These are phyloP conservation scores for Neocatenulostroma microsporum DNA, from an alignment of 2,329 filamentous ascomycete genomes.

Conservation along the genomic window DNA sequence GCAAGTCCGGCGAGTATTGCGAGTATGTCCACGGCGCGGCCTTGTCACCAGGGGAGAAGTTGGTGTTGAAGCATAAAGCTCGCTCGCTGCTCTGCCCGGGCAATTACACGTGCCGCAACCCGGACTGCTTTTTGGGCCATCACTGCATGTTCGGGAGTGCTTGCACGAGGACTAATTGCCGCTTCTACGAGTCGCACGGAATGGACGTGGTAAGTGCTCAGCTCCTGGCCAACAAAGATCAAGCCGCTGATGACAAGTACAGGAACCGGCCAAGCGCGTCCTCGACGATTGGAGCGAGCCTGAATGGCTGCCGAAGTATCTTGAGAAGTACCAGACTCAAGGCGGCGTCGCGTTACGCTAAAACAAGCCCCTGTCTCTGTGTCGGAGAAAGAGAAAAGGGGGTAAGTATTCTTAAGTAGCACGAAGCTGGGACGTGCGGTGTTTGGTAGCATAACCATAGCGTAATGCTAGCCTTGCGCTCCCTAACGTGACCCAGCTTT, in stretches of 20 bases:
- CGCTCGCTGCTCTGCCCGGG: conserved; percentile 34
- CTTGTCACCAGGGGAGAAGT: conserved; percentile 30
- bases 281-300: conserved; percentile 23
- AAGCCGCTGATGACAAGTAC: not conserved
- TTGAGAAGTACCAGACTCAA: conserved; percentile 7
- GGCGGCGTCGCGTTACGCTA: too few species aligned
- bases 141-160: conserved; percentile 31
- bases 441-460: too few species aligned
- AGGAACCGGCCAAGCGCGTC: conserved; percentile 20
- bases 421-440: too few species aligned
- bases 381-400: too few species aligned
- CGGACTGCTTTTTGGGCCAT: conserved; percentile 38
- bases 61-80: conserved; percentile 37
- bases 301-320: conserved; percentile 21
- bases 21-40: conserved; percentile 37
- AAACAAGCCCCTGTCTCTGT: too few species aligned
- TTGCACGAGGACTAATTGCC: conserved; percentile 33
- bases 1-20: conserved; percentile 35
- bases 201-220: conserved; percentile 30
- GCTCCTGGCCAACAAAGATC: not conserved
- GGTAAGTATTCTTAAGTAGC: too few species aligned
- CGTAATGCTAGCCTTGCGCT: too few species aligned
- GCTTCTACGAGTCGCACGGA: conserved; percentile 32
- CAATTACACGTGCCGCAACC: conserved; percentile 31
- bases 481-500: too few species aligned